Evolutionary conservation across 2,329 filamentous ascomycete genomes (phyloP), one percentile per base, ranked within the genome.

Genomic region (Pseudogymnoascus sp.): DNA sequence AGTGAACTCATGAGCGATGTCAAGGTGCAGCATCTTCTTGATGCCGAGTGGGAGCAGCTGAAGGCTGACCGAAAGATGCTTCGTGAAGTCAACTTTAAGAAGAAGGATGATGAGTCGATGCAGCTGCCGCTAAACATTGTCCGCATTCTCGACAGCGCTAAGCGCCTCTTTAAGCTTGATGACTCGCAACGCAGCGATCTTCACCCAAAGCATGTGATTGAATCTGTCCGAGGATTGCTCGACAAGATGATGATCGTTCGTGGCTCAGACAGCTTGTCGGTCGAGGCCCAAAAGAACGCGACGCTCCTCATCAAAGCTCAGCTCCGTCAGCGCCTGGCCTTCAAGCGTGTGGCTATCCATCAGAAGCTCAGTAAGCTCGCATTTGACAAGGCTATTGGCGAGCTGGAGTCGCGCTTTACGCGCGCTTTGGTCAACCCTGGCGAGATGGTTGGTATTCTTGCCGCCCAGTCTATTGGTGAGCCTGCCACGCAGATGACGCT

Each of bases 401-500:
- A 96, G 69, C 80, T 99, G 40, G 90, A 96, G 76, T 92, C 85
- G 72, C 86, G 92, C 65, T 99, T 96, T 83, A 85, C 89, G 36
- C 87, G 89, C 70, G 85, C 93, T 55, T 86, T 89, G 69, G 92
- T 96, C 64, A 90, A 87, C 69, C 93, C 94, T 58, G 94, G 95
- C 72, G 95, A 99, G 74, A 99, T 99, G 94, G 94, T 99, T 62
- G 94, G 94, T 78, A 94, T 99, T 21, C 79, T 99, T 71, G 94
- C 94, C 66, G 94, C 95, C 5, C 94, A 99, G 78, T 99, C 94
- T 33, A 99, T 99, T 73, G 94, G 94, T 79, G 94, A 99, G 76
- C 94, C 94, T 40, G 95, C 94, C 21, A 99, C 94, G 1, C 94
- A 99, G 80, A 99, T 99, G 94, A 99, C 94, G 1, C 79, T 99